phyloP scores from a whole-genome alignment of 2,329 filamentous ascomycete species.

The Metarhizium brunneum region DNA sequence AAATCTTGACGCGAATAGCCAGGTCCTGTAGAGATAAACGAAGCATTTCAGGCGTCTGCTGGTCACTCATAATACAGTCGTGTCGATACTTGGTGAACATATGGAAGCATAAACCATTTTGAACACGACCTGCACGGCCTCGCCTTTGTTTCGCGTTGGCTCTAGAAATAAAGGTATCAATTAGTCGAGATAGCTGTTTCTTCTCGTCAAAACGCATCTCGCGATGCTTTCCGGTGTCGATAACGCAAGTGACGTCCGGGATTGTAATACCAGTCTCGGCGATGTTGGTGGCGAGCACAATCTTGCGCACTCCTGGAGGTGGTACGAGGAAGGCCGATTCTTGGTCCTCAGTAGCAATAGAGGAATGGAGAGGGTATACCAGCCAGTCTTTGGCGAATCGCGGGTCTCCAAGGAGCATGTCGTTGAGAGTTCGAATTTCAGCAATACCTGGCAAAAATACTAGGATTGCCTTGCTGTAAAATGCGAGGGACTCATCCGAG shows the following conservation, averaged over 20 bases:
- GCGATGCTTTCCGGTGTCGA: constrained; percentile 93
- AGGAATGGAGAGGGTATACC: constrained; percentile 84
- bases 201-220: constrained; percentile 97
- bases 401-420: constrained; percentile 69
- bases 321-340: constrained; percentile 86
- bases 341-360: constrained; percentile 92
- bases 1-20: constrained; percentile 94
- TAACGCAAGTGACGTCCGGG: constrained; percentile 91
- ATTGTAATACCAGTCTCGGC: constrained; percentile 98
- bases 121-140: constrained; percentile 89
- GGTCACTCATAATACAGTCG: constrained; percentile 75
- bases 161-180: constrained; percentile 90
- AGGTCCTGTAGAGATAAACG: constrained; percentile 89
- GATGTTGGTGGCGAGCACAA: constrained; percentile 95
- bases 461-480: constrained; percentile 84
- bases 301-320: constrained; percentile 74
- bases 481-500: constrained; percentile 51
- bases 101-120: constrained; percentile 91
- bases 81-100: constrained; percentile 87
- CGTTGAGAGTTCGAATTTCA: constrained; percentile 82
- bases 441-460: constrained; percentile 92
- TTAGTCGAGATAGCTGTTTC: constrained; percentile 77
- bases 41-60: constrained; percentile 95
- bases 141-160: constrained; percentile 94
- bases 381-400: constrained; percentile 71